Evolutionary conservation across 1,284 basidiomycete genomes (phyloP), one percentile per base, ranked within the genome.

Genomic region (Ganoderma lucidum): DNA sequence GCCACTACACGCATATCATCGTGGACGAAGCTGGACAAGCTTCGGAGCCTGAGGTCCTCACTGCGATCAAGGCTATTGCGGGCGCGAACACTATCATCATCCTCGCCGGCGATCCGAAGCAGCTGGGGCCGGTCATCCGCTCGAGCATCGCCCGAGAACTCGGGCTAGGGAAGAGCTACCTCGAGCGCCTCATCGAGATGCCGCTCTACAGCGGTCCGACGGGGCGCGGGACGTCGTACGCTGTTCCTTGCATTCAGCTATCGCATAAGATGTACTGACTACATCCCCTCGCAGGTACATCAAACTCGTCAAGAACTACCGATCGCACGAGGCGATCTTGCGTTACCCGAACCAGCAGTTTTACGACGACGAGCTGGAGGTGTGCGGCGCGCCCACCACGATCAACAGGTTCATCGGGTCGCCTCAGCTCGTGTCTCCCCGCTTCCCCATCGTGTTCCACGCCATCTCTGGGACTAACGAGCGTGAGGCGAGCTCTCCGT

Each of bases 11-110:
- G 1, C 86, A 90, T 68, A 88, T 92, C n/a, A 89, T 91, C 73
- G 79, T 90, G 9, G 90, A 92, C 74, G 90, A 92, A 72, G 89
- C 89, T 4, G 90, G 88, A 0, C 89, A 91, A 71, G 88, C 87
- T 0, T 85, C 83, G 15, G 89, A 90, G 72, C 86, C 88, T 0
- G 88, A 90, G 70, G 78, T 83, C 12, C 86, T 89, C 81, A 81
- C 88, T 1, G 81, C 87, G 0, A 82, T 90, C 72, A 85, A 85
- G 79, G 83, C 82, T 3, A 78, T 86, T 63, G 84, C 84, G 0
- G 77, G 80, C 56, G 65, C 75, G 8, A 71, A 78, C 3, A 88
- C 69, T 4, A 86, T 85, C 66, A 76, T 90, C 10, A 77, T 90
- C 8, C 78, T 90, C 35, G 84, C 87, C 2, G 89, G 89, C 0